Conservation (phyloP, 495 filamentous ascomycete species). For the Diplogelasinospora grovesii region DNA sequence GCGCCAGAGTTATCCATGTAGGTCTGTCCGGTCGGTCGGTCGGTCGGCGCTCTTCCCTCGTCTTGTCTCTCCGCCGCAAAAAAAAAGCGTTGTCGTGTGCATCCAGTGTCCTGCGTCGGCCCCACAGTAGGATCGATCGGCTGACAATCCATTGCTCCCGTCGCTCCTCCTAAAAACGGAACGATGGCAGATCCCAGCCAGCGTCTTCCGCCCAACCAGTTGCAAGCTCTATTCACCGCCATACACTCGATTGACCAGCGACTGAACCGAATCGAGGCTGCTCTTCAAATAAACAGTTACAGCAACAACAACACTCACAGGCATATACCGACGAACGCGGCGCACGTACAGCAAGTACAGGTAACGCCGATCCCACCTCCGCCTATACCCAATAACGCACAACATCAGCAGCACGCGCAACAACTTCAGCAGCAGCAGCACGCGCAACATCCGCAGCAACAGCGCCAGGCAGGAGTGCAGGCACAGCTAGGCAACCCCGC, state of each 20-base stretch:
- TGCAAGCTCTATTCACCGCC: conserved; percentile 21
- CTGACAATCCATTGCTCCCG: not conserved
- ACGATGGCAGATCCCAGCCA: conserved; percentile 17
- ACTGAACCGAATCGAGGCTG: conserved; percentile 25
- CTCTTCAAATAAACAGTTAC: conserved; percentile 2
- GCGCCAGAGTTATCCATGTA: too few species aligned
- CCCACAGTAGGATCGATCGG: too few species aligned
- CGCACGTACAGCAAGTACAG: not conserved
- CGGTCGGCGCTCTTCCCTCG: too few species aligned
- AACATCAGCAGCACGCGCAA: too few species aligned
- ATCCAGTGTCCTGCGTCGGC: too few species aligned
- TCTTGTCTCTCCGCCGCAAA: too few species aligned
- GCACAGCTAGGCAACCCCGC: conserved; percentile 3
- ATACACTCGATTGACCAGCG: conserved; percentile 30
- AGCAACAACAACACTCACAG: conserved; percentile 5
- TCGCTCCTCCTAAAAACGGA: conserved; percentile 1
- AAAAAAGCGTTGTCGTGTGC: too few species aligned
- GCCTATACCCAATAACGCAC: not conserved
- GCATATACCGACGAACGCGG: conserved; percentile 4
- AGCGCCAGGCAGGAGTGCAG: not conserved
- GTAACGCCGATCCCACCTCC: not conserved
- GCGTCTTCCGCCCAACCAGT: conserved; percentile 15
- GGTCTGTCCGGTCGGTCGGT: too few species aligned
- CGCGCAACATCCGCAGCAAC: not conserved
- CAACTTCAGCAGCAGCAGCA: conserved; percentile 1